Percentiles rank a stretch among this genome's conserved stretches.
Evolutionary conservation across 305 asterid species (phyloP).

Genomic region (Rubia peregrina): DNA sequence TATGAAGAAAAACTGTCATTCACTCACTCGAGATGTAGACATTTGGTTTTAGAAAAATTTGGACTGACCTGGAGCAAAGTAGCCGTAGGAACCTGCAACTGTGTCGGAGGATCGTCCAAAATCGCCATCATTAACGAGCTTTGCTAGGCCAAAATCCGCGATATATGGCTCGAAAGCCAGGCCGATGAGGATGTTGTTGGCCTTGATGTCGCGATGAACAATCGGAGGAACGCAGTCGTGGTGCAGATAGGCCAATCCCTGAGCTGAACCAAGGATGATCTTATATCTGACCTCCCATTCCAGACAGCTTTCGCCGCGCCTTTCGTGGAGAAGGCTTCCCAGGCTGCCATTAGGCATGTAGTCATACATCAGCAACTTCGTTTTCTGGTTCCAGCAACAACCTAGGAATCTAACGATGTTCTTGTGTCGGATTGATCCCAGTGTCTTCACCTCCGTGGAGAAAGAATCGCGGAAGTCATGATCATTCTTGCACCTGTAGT

Average conservation of each 20-base stretch:
- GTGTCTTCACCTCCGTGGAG: conserved; percentile 78
- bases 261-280: conserved; percentile 67
- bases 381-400: conserved; percentile 65
- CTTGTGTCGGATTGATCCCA: conserved; percentile 72
- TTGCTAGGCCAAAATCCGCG: conserved; percentile 85
- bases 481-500: conserved; percentile 25
- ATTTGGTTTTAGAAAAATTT: too few species aligned
- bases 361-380: conserved; percentile 72
- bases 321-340: conserved; percentile 65
- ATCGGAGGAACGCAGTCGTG: conserved; percentile 82
- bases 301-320: conserved; percentile 40
- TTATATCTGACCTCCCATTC: conserved; percentile 74
- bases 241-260: conserved; percentile 75
- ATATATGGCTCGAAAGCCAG: conserved; percentile 75
- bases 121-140: conserved; percentile 58
- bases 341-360: conserved; percentile 85
- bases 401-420: conserved; percentile 78
- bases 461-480: conserved; percentile 55
- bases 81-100: conserved; percentile 77
- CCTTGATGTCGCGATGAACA: conserved; percentile 76
- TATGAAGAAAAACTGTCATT: not conserved
- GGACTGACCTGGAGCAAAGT: conserved; percentile 78
- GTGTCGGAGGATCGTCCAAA: conserved; percentile 65
- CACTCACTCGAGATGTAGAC: too few species aligned
- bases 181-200: conserved; percentile 67